phyloP scores from a whole-genome alignment of 345 rosid species.

The Firmiana major region DNA sequence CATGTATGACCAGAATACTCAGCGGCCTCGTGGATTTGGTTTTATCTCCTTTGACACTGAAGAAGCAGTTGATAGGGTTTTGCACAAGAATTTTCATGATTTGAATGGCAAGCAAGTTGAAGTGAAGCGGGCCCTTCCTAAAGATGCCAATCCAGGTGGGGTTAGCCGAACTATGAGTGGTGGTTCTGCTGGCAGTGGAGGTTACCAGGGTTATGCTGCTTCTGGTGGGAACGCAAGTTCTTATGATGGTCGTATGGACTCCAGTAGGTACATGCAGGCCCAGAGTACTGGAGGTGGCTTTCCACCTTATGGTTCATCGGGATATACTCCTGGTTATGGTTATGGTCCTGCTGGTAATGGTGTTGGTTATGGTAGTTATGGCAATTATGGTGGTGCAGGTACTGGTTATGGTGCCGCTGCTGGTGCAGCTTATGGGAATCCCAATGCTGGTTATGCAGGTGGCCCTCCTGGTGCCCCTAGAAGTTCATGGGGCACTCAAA shows the following conservation, averaged over 20 bases:
- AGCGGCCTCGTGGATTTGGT: slow-evolving; percentile 95
- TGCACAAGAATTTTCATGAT: slow-evolving; percentile 88
- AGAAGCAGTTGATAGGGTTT: slow-evolving; percentile 87
- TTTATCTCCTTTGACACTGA: slow-evolving; percentile 91
- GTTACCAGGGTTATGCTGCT: slow-evolving; percentile 64
- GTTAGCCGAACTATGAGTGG: slow-evolving; percentile 59
- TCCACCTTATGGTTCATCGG: slow-evolving; percentile 81
- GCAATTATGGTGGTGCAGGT: slow-evolving; percentile 46
- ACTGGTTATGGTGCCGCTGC: slow-evolving; percentile 73
- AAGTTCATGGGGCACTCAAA: slow-evolving; percentile 79
- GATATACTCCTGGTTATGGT: slow-evolving; percentile 76
- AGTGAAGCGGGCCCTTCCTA: slow-evolving; percentile 91
- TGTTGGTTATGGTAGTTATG: slow-evolving; percentile 79
- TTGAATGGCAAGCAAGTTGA: slow-evolving; percentile 93
- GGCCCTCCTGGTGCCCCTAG: slow-evolving; percentile 69
- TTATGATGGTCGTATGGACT: slow-evolving; percentile 81
- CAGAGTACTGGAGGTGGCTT: slow-evolving; percentile 66
- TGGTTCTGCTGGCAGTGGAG: slow-evolving; percentile 30
- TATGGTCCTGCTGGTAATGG: slow-evolving; percentile 69
- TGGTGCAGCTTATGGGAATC: slow-evolving; percentile 68
- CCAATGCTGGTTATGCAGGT: slow-evolving; percentile 67
- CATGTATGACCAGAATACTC: slow-evolving; percentile 94
- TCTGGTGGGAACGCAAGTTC: slow-evolving; percentile 59
- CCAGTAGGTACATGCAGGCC: slow-evolving; percentile 75
- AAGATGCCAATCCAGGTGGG: slow-evolving; percentile 89